Conservation (phyloP, 352 stramenopile species). For the Phytopythium litorale region DNA sequence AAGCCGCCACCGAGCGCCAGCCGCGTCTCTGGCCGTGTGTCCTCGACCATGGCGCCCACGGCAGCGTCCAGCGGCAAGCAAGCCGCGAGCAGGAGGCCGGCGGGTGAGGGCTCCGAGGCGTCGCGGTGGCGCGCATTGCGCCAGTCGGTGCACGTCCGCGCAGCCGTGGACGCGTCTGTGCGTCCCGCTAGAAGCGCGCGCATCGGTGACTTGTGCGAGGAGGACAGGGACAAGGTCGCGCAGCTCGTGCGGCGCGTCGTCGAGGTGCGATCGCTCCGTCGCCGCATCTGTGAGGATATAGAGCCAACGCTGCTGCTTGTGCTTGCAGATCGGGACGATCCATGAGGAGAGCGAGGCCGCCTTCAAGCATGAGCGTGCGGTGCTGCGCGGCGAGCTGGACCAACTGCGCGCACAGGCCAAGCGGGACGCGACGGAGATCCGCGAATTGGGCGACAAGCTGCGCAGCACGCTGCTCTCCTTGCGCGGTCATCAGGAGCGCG, state of each 20-base stretch:
- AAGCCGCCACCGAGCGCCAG: neutral
- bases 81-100: neutral
- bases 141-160: conserved; percentile 54
- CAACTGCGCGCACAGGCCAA: conserved; percentile 43
- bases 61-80: conserved; percentile 7
- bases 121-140: conserved; percentile 71
- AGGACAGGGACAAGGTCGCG: conserved; percentile 78
- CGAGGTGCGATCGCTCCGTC: conserved; percentile 30
- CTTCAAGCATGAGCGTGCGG: conserved; percentile 30
- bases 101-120: neutral
- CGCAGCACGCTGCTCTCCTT: conserved; percentile 30
- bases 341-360: conserved; percentile 57
- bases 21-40: neutral
- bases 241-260: conserved; percentile 75
- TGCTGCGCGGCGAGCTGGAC: conserved; percentile 45
- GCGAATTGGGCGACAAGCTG: conserved; percentile 49
- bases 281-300: neutral
- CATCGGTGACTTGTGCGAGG: conserved; percentile 67
- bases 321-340: conserved; percentile 30
- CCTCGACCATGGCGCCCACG: conserved; percentile 6
- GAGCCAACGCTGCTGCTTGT: conserved; percentile 3
- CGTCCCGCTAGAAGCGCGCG: conserved; percentile 17
- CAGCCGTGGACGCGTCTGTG: conserved; percentile 35
- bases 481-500: conserved; percentile 49
- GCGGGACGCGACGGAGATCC: conserved; percentile 40